A percentile compares a stretch with the other conserved stretches of the same genome.
phyloP scores from a whole-genome alignment of 2,329 filamentous ascomycete genomes.

The Rutstroemia sydowiana region DNA sequence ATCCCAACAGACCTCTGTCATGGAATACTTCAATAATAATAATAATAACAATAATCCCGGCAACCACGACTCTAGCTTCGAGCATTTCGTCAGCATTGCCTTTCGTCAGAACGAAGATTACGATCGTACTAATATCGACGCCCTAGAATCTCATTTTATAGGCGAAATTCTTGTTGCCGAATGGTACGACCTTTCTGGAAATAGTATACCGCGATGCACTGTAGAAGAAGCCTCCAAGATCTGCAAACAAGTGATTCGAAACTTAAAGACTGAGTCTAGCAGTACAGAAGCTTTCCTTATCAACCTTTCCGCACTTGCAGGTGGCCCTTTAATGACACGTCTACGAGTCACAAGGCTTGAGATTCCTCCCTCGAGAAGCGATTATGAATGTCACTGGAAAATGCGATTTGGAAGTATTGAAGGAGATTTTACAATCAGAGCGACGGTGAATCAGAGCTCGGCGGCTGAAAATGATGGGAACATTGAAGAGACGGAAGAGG shows the following conservation, averaged over 20 bases:
- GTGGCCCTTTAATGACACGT: slow-evolving; percentile 44
- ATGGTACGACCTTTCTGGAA: slow-evolving; percentile 45
- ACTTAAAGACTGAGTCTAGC: slow-evolving; percentile 42
- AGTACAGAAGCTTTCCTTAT: slow-evolving; percentile 50
- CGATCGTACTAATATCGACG: slow-evolving; percentile 46
- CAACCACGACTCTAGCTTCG: slow-evolving; percentile 17
- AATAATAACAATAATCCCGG: slow-evolving; percentile 15
- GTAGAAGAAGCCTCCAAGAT: slow-evolving; percentile 49
- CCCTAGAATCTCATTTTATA: slow-evolving; percentile 48
- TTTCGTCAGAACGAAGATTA: slow-evolving; percentile 27
- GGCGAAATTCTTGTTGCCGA: slow-evolving; percentile 41
- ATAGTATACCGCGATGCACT: slow-evolving; percentile 35
- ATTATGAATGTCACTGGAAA: slow-evolving; percentile 48
- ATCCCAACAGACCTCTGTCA: slow-evolving; percentile 19
- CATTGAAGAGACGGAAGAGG: slow-evolving; percentile 17
- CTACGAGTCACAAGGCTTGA: slow-evolving; percentile 39
- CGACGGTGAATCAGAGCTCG: slow-evolving; percentile 30
- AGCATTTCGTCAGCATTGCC: slow-evolving; percentile 23
- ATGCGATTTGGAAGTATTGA: slow-evolving; percentile 46
- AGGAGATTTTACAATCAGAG: slow-evolving; percentile 45
- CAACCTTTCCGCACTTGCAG: slow-evolving; percentile 50
- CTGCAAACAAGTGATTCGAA: slow-evolving; percentile 45
- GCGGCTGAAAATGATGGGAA: slow-evolving; percentile 20
- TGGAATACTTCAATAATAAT: slow-evolving; percentile 31
- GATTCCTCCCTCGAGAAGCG: slow-evolving; percentile 31